These are phyloP conservation scores for Rhizopogon roseolus DNA, from an alignment of 768 basidiomycete genomes.

Conservation along the genomic window DNA sequence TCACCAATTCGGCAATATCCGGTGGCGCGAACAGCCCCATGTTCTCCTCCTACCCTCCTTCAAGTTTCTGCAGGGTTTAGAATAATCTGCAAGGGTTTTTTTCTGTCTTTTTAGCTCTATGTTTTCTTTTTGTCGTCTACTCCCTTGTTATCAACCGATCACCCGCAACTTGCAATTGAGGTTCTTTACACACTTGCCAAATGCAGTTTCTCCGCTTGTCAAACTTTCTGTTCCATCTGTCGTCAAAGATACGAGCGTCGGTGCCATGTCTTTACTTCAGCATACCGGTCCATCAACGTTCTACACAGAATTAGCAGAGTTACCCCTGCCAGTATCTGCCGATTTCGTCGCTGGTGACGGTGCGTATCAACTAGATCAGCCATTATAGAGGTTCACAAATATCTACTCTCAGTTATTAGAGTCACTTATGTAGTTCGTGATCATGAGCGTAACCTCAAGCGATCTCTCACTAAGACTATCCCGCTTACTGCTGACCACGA, in stretches of 20 bases:
- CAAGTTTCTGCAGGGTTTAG: not conserved
- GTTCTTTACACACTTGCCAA: not conserved
- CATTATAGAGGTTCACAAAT: not conserved
- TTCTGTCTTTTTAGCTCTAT: no score
- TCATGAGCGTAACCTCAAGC: slow-evolving; percentile 45
- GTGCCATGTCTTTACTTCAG: slow-evolving; percentile 13
- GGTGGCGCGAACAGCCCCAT: not conserved
- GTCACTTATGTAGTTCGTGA: slow-evolving; percentile 45
- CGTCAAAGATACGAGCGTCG: no score
- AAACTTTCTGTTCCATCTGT: no score
- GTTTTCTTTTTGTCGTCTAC: not conserved
- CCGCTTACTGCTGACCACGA: slow-evolving; percentile 1
- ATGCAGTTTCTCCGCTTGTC: not conserved
- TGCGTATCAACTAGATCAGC: not conserved
- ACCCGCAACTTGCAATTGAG: not conserved
- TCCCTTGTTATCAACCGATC: not conserved
- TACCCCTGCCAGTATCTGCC: slow-evolving; percentile 34
- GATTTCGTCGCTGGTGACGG: slow-evolving; percentile 22
- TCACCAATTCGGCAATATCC: not conserved
- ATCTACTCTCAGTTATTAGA: slow-evolving; percentile 30
- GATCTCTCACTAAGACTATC: slow-evolving; percentile 37
- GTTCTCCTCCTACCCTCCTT: slow-evolving; percentile 6
- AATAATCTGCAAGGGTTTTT: no score
- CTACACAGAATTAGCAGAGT: slow-evolving; percentile 36
- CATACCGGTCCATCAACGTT: slow-evolving; percentile 15